Base-by-base conservation (phyloP, 768 basidiomycete genomes). In the Termitomyces sp. region DNA sequence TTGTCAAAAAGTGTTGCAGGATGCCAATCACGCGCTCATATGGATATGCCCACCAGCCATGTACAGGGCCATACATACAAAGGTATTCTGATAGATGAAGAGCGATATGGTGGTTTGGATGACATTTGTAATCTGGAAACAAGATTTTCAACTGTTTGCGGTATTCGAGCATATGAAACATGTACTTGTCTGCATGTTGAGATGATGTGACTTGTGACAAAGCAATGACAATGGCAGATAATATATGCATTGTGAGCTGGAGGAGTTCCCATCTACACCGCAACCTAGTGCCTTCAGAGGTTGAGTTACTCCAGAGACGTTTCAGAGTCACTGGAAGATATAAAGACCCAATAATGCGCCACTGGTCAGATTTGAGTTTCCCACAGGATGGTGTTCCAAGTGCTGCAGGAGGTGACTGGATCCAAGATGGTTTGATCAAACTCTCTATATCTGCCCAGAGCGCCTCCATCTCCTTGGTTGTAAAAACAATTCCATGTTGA, bases 41-140 rank as follows among this genome's bases (percentile, higher is more conserved):
- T 4, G 59, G 51, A 52, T 66, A 69, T 0, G 60, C 57, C 65
- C 68, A 66, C 60, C 63, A 66, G 4, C 65, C 59, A 37, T 25
- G 25, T 25, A 25, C 25, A 25, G 25, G 25, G 25, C 25, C 25
- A 25, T 25, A 25, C 25, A 25, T 66, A 59, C 6, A 59, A 2
- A 82, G 60, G n/a, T 69, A 69, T 6, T 70, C 59, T 0, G 64
- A 59, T 14, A 80, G 60, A 63, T 82, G 80, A 15, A 82, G 61
- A 0, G 76, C 60, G 2, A 77, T 59, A 60, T 81, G 81, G 8
- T 81, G 77, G 52, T 77, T 77, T 0, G 75, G 72, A 1, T 60
- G 62, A 15, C 79, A 55, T 1, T 56, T 38, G 6, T 63, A 60
- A 15, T 66, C 63, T 0, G 68, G 71, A 59, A 71, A 81, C 0